These are phyloP conservation scores for Cyphellophora attinorum DNA, from an alignment of 2,329 filamentous ascomycete species.

Conservation along the genomic window DNA sequence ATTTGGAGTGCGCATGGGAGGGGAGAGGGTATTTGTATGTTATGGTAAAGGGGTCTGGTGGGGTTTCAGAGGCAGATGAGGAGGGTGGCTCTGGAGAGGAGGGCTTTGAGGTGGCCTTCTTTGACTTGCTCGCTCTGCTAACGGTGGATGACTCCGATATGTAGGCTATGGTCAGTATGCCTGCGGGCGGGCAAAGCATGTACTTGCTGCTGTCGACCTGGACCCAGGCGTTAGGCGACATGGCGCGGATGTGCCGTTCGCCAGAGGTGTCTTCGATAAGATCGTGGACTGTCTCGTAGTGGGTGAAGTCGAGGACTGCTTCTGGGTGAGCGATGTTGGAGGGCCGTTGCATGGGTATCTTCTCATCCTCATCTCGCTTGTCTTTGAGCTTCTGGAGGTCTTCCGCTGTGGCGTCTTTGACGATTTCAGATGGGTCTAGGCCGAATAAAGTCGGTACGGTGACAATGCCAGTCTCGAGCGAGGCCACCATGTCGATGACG, in stretches of 20 bases:
- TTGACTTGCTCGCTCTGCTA: slow-evolving; percentile 3
- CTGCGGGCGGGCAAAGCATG: slow-evolving; percentile 56
- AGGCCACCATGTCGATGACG: slow-evolving; percentile 91
- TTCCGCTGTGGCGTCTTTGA: slow-evolving; percentile 55
- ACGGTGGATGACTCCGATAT: slow-evolving; percentile 5
- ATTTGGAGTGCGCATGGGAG: slow-evolving; percentile 21
- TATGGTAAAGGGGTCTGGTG: slow-evolving; percentile 8
- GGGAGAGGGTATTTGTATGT: slow-evolving; percentile 17
- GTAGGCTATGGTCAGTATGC: slow-evolving; percentile 47
- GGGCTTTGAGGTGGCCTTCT: slow-evolving; percentile 1
- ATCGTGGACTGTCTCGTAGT: slow-evolving; percentile 88
- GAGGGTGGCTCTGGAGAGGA: slow-evolving; percentile 4
- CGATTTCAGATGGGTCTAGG: slow-evolving; percentile 69
- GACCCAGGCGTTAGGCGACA: slow-evolving; percentile 77
- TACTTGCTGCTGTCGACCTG: slow-evolving; percentile 61
- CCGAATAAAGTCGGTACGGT: slow-evolving; percentile 90
- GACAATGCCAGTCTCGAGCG: slow-evolving; percentile 71
- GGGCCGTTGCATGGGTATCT: slow-evolving; percentile 5
- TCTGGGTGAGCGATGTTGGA: slow-evolving; percentile 3
- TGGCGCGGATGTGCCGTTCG: slow-evolving; percentile 66
- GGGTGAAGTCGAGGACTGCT: slow-evolving; percentile 60
- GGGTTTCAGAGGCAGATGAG: slow-evolving; percentile 4
- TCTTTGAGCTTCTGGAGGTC: slow-evolving; percentile 50
- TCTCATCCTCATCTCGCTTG: slow-evolving; percentile 20
- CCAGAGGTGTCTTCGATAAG: slow-evolving; percentile 72